Conservation (phyloP, 2,329 filamentous ascomycete species). For the Canariomyces notabilis region DNA sequence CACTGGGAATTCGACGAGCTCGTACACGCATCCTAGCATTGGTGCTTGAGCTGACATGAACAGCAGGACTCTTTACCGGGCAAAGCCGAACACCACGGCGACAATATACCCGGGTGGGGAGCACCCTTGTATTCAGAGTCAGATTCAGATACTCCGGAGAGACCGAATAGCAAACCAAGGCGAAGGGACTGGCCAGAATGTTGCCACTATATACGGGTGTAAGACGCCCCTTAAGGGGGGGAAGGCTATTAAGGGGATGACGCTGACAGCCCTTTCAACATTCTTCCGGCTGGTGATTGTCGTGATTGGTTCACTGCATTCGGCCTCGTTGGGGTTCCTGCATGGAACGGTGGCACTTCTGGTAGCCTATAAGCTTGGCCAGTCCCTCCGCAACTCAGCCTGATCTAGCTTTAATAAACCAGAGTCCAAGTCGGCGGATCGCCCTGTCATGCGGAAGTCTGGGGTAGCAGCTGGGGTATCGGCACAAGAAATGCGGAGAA, state of each 20-base stretch:
- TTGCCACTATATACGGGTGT: not conserved
- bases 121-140: not conserved
- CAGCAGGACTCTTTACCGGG: no score
- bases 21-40: no score
- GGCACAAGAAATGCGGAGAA: constrained; percentile 13
- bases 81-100: not conserved
- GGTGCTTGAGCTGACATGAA: no score
- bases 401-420: constrained; percentile 18
- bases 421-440: constrained; percentile 7
- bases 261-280: not conserved
- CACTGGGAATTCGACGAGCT: no score
- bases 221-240: constrained; percentile 4
- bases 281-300: constrained; percentile 3
- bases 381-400: constrained; percentile 17
- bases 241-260: not conserved
- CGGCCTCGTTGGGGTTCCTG: constrained; percentile 17
- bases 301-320: constrained; percentile 4
- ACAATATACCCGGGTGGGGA: not conserved
- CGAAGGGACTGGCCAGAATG: not conserved
- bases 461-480: constrained; percentile 20
- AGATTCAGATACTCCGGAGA: not conserved
- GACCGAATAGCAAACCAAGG: not conserved
- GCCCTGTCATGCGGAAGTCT: constrained; percentile 15
- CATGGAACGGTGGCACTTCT: constrained; percentile 7
- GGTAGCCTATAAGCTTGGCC: constrained; percentile 11